phyloP scores from a whole-genome alignment of 805 yeast species.

The Starmerella powellii region DNA sequence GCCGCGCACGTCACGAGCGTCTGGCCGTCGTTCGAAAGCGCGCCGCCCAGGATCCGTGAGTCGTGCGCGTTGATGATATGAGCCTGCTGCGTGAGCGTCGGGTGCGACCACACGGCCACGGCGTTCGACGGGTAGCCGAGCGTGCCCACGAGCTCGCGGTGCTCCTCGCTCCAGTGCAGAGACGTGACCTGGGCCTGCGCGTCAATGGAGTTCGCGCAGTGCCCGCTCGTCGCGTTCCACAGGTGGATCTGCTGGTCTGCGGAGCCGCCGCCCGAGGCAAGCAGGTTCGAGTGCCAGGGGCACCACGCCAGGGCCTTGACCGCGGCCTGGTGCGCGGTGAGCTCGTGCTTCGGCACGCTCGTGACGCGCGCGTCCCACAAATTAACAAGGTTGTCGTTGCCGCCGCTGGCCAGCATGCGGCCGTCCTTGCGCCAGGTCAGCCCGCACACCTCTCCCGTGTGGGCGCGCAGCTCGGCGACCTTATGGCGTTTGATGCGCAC shows the following conservation, averaged over 20 bases:
- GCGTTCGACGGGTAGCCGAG: constrained; percentile 88
- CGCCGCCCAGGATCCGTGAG: constrained; percentile 69
- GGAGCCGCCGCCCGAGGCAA: constrained; percentile 97
- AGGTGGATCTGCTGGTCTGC: constrained; percentile 79
- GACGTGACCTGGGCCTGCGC: constrained; percentile 94
- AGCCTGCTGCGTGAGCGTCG: constrained; percentile 75
- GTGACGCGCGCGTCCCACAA: constrained; percentile 78
- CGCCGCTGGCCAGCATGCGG: constrained; percentile 75
- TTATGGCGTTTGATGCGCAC: constrained; percentile 75
- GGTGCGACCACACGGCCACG: constrained; percentile 72
- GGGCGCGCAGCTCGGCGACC: constrained; percentile 47
- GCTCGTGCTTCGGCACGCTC: constrained; percentile 54
- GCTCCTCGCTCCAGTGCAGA: constrained; percentile 62
- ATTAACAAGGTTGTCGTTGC: constrained; percentile 85
- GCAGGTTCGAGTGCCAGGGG: constrained; percentile 65
- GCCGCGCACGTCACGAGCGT: constrained; percentile 91
- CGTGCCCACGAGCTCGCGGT: constrained; percentile 73
- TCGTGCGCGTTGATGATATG: constrained; percentile 80
- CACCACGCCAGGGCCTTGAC: constrained; percentile 94
- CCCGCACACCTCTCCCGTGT: constrained; percentile 87
- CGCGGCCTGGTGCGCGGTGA: constrained; percentile 79
- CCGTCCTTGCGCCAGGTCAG: constrained; percentile 78
- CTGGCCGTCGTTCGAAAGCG: constrained; percentile 79
- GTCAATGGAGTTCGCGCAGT: constrained; percentile 71
- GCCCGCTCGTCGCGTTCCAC: constrained; percentile 91